Base-by-base conservation (phyloP, 768 basidiomycete species). In the Trametopsis cervina region DNA sequence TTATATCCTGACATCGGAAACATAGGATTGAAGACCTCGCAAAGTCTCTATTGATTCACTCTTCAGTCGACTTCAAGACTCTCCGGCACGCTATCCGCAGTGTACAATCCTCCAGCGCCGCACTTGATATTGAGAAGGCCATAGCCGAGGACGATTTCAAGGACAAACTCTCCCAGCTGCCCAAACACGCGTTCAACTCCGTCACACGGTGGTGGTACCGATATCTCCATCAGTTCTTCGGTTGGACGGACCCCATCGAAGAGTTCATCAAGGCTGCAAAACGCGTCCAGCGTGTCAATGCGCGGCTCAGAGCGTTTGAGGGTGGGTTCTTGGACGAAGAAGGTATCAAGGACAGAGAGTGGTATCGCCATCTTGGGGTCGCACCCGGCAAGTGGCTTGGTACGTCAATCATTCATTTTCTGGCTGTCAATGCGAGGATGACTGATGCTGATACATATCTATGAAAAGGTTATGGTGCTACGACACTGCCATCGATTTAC, bases 341-440 rank as follows among this genome's bases (percentile, higher is more conserved):
- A 10, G 92, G 90, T 0, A 80, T 92, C 53, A 81, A 81, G 54
- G 80, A 83, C 44, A 73, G 87, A 23, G 84, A 89, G 62, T 94
- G 91, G 91, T 95, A 86, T 62, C 78, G 71, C 56, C 85, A 92
- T 65, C 72, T 91, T 7, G 89, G 76, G 39, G 86, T 91, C 38
- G 89, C 91, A 2, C 91, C 92, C 20, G 91, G 89, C 33, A 82
- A 88, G 64, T 84, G 84, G 80, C 77, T 85, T 29, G 84, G 85
- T 86, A 56, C 55, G 75, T 64, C n/a, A 26, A 47, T 24, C 43
- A 22, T 12, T 39, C 3, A 2, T 15, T 44, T 1, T 33, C 12
- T n/a, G 17, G 7, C 29, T 33, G 5, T 42, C 3, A n/a, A 10
- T 21, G 7, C 9, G 47, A 26, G 33, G 27, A 12, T 13, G 21